Evolutionary conservation across 1,139 yeast species (phyloP).

Genomic region (Geotrichum histeridarum): DNA sequence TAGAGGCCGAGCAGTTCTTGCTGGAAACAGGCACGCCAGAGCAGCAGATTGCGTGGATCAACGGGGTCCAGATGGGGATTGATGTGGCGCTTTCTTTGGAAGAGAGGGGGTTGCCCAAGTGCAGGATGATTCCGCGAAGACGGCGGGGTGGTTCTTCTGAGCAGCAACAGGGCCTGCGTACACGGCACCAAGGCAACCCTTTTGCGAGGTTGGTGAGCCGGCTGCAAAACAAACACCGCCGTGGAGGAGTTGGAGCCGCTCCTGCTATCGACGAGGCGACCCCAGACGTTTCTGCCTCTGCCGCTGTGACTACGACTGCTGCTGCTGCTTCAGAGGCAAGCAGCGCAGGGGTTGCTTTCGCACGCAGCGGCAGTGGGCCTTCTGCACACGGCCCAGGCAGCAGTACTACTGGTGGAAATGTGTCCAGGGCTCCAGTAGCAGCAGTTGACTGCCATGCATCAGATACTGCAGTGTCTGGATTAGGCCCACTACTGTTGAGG

Average conservation of each 20-base stretch:
- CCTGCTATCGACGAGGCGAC: neutral
- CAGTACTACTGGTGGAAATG: no score
- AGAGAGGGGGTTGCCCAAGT: constrained; percentile 37
- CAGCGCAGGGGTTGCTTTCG: no score
- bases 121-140: constrained; percentile 36
- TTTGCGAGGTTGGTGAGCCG: neutral
- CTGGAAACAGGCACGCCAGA: constrained; percentile 48
- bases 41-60: constrained; percentile 62
- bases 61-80: constrained; percentile 40
- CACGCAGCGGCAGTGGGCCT: no score
- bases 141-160: constrained; percentile 19
- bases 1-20: constrained; percentile 65
- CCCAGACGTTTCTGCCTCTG: no score
- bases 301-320: no score
- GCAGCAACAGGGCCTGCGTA: neutral
- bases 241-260: neutral
- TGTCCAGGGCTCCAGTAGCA: no score
- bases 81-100: constrained; percentile 43
- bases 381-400: no score
- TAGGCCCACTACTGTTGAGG: no score
- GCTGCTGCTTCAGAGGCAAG: no score
- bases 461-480: no score
- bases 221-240: neutral
- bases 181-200: neutral
- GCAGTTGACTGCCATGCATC: no score